Base-by-base conservation (phyloP, 176 grass and related monocot species). In the Hyparrhenia diplandra region DNA sequence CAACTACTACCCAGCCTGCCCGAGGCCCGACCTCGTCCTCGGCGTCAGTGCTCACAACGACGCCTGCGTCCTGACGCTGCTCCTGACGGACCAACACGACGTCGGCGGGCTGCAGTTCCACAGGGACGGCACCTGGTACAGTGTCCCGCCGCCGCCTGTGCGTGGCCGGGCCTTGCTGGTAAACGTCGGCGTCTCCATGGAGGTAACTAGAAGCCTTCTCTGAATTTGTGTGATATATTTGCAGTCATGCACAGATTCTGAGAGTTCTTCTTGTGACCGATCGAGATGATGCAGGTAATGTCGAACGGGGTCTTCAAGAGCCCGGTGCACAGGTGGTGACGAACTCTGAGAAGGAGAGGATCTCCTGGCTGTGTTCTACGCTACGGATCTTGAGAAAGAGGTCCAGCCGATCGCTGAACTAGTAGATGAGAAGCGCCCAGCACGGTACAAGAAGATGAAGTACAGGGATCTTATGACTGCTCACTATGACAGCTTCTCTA, bases 21-120 rank as follows among this genome's bases (percentile, higher is more conserved):
- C 84, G 5, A 71, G 77, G 1, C 92, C 92, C 0, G 89, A 94
- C 36, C 70, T 68, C 37, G 92, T 94, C 1, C 69, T 87, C 54
- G 92, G 92, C 64, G 4, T 91, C 39, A 87, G 81, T 30, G 84
- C 92, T 82, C 92, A 94, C 59, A 55, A 74, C 18, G 92, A 94
- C 27, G 30, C 32, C 59, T 46, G 69, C 29, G 70, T 37, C 6
- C 75, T 94, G 8, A 94, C 92, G 4, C 59, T 94, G 35, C 80
- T 94, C 20, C 70, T 91, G 1, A 40, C 63, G 5, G 89, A 94
- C 74, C 80, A 85, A 20, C 67, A n/a, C n/a, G n/a, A 85, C 24
- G 87, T 94, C 2, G 73, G 46, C 10, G 89, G 89, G 5, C 84
- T 94, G 69, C 87, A 92, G 67, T 78, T 92, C 10, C 66, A 69